phyloP scores from a whole-genome alignment of 2,329 filamentous ascomycete species.

The Neospermospora avenae region DNA sequence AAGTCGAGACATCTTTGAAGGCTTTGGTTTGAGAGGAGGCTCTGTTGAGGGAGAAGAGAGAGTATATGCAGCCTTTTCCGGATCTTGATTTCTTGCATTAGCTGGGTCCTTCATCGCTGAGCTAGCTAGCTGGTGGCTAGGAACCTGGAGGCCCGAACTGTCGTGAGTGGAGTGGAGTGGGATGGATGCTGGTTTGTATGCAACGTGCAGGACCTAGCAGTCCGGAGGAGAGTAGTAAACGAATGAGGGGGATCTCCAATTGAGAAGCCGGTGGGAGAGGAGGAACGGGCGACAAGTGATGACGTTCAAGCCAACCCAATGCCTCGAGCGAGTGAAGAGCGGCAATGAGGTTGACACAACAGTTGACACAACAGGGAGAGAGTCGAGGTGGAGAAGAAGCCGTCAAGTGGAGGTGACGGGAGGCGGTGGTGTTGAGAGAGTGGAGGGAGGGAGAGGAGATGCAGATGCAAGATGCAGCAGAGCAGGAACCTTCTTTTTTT shows the following conservation, averaged over 20 bases:
- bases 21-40: neutral
- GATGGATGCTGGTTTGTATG: neutral
- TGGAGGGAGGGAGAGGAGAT: no score
- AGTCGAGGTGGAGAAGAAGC: neutral
- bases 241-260: neutral
- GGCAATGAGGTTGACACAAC: neutral
- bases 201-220: neutral
- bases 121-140: neutral
- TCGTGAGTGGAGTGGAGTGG: neutral
- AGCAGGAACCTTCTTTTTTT: no score
- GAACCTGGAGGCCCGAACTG: neutral
- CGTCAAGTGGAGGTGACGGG: no score
- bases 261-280: neutral
- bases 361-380: neutral
- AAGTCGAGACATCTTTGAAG: neutral
- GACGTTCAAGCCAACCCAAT: neutral
- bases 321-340: neutral
- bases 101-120: conserved; percentile 1
- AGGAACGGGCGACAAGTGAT: neutral
- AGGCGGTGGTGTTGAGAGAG: no score
- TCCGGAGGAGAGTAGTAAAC: neutral
- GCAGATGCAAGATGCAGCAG: neutral
- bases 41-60: neutral
- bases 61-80: conserved; percentile 5
- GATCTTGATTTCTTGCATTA: conserved; percentile 4